Evolutionary conservation across 2,329 filamentous ascomycete species (phyloP).

Genomic region (Clarireedia hainanense): DNA sequence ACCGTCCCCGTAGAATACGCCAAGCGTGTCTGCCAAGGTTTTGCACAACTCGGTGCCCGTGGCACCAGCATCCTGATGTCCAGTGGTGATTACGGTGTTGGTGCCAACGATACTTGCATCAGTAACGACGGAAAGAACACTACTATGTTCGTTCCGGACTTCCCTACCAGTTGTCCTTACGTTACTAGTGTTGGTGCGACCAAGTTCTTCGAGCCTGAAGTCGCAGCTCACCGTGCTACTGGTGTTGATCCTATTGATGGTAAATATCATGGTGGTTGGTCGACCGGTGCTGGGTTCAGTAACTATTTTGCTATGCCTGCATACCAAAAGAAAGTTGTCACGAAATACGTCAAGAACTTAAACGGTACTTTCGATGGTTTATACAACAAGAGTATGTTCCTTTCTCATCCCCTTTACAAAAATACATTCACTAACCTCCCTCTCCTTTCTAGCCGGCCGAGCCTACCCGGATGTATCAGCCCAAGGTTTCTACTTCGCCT

Average conservation of each 20-base stretch:
- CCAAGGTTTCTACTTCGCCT: slow-evolving; percentile 49
- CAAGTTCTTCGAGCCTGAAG: slow-evolving; percentile 16
- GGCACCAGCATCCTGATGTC: slow-evolving; percentile 46
- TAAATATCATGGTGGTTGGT: slow-evolving; percentile 24
- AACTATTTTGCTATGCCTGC: slow-evolving; percentile 38
- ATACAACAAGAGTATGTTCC: slow-evolving; percentile 31
- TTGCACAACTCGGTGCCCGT: slow-evolving; percentile 45
- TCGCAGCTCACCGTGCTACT: slow-evolving; percentile 25
- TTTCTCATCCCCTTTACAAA: neutral
- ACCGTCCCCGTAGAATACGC: slow-evolving; percentile 46
- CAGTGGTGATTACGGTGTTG: slow-evolving; percentile 45
- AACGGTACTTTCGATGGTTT: slow-evolving; percentile 37
- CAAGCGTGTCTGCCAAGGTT: slow-evolving; percentile 43
- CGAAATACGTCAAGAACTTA: slow-evolving; percentile 35
- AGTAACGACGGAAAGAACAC: slow-evolving; percentile 49
- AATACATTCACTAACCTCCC: neutral
- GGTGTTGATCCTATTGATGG: slow-evolving; percentile 28
- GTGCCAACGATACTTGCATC: slow-evolving; percentile 34
- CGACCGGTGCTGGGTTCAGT: slow-evolving; percentile 46
- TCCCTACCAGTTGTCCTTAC: slow-evolving; percentile 40
- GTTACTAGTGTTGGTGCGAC: slow-evolving; percentile 20
- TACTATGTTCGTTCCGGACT: slow-evolving; percentile 44
- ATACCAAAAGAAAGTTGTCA: slow-evolving; percentile 39
- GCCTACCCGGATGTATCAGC: slow-evolving; percentile 45
- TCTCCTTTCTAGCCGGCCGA: slow-evolving; percentile 30